Evolutionary conservation across 2,329 filamentous ascomycete species (phyloP).

Genomic region (Botrytis deweyae): DNA sequence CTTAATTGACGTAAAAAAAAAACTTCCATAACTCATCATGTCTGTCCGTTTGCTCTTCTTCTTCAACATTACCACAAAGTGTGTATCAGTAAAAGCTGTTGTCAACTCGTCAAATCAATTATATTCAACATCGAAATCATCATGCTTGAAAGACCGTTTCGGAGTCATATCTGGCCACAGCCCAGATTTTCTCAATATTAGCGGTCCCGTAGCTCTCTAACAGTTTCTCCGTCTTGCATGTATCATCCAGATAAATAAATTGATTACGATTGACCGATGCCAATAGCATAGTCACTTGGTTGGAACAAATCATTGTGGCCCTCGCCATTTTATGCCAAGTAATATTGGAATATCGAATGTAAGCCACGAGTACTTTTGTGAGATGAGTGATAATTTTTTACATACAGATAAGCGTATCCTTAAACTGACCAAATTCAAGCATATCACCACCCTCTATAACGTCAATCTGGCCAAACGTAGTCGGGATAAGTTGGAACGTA

Average conservation of each 20-base stretch:
- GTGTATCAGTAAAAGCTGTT: neutral
- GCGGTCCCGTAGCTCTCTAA: neutral
- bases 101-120: neutral
- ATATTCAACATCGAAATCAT: neutral
- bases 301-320: constrained; percentile 2
- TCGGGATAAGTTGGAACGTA: neutral
- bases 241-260: constrained; percentile 3
- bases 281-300: neutral
- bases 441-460: neutral
- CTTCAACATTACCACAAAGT: neutral
- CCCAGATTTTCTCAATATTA: neutral
- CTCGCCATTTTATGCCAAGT: neutral
- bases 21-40: neutral
- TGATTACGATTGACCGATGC: neutral
- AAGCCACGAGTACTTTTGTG: neutral
- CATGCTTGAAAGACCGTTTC: neutral
- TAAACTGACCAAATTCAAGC: neutral
- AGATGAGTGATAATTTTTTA: neutral
- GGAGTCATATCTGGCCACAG: neutral
- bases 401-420: neutral
- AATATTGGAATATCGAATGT: neutral
- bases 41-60: neutral
- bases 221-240: neutral
- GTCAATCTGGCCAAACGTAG: neutral
- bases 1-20: neutral